Evolutionary conservation across 2,329 filamentous ascomycete genomes (phyloP).

Genomic region (Madurella fahalii): DNA sequence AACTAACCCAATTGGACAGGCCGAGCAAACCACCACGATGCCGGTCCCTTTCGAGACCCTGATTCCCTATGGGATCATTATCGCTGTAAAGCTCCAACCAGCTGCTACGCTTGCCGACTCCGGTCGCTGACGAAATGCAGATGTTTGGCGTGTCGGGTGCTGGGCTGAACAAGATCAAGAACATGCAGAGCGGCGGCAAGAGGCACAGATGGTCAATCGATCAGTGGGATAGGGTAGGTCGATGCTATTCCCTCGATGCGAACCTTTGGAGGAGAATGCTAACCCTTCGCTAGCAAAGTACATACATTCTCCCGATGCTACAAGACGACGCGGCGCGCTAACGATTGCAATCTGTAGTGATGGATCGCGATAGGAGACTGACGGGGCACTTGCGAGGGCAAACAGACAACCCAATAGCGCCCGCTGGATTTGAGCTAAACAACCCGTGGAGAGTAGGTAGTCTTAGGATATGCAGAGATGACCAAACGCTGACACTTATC

Average conservation of each 20-base stretch:
- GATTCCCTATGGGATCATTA: slow-evolving; percentile 62
- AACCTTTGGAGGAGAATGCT: slow-evolving; percentile 21
- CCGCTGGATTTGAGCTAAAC: slow-evolving; percentile 58
- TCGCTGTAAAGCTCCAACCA: slow-evolving; percentile 46
- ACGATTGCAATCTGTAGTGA: slow-evolving; percentile 45
- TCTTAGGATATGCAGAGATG: background rate
- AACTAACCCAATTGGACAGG: slow-evolving; percentile 20
- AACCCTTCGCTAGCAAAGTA: slow-evolving; percentile 51
- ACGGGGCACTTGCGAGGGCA: slow-evolving; percentile 58
- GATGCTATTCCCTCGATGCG: background rate
- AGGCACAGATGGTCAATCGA: slow-evolving; percentile 57
- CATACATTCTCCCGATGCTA: background rate
- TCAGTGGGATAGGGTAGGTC: slow-evolving; percentile 57
- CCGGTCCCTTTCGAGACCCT: slow-evolving; percentile 61
- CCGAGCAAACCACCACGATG: slow-evolving; percentile 41
- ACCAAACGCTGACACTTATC: slow-evolving; percentile 13
- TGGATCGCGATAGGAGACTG: slow-evolving; percentile 60
- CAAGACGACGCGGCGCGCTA: slow-evolving; percentile 19
- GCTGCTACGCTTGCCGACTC: background rate
- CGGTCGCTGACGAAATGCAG: slow-evolving; percentile 33
- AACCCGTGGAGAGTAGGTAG: slow-evolving; percentile 59
- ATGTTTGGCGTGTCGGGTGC: slow-evolving; percentile 61
- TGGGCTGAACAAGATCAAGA: slow-evolving; percentile 53
- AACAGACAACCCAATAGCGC: slow-evolving; percentile 50
- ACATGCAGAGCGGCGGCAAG: slow-evolving; percentile 58